Base-by-base conservation (phyloP, 139 green algal species). In the Coelastrella sp. region DNA sequence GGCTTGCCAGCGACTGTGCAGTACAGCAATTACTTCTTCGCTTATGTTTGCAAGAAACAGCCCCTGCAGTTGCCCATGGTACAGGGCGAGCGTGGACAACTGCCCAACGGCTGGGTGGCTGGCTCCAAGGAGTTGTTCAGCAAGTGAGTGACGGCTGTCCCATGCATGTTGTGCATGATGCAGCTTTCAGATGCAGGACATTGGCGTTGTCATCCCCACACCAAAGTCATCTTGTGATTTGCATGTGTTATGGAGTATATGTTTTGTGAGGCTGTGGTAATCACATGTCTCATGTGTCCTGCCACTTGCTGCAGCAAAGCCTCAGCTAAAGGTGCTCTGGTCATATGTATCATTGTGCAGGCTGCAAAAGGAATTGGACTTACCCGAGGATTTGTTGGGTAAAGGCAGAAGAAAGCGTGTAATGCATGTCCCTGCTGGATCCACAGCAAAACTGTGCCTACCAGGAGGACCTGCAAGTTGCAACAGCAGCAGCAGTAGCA, bases 21-120 rank as follows among this genome's bases (percentile, higher is more conserved):
- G 32, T 64, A 64, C 41, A 45, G 37, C 50, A 66, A 78, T 37
- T 87, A 62, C 69, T 87, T 87, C 41, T 87, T 77, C 32, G 81
- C 67, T 15, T 87, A 87, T n/a, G 69, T 87, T 11, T 87, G 81
- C 81, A 81, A 82, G 38, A 74, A 75, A 53, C 53, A 68, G 30
- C 69, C 67, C n/a, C 69, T 82, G 38, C 69, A 72, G 69, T 69
- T 87, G 67, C 32, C 64, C 11, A 50, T 57, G 5, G 30, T n/a
- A 23, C 67, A 67, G 27, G 80, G 68, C 0, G 66, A 79, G 35
- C 57, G 50, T 23, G 64, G 9, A 17, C 67, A 79, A 40, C n/a
- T 86, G 80, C 80, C 80, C 17, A 72, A 86, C 6, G 80, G 80
- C 27, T 86, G 80, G 80, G 80, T 86, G 9, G 50, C 45, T 2